Base-by-base conservation (phyloP, 176 grass and related monocot genomes). In the Paspalum vaginatum region DNA sequence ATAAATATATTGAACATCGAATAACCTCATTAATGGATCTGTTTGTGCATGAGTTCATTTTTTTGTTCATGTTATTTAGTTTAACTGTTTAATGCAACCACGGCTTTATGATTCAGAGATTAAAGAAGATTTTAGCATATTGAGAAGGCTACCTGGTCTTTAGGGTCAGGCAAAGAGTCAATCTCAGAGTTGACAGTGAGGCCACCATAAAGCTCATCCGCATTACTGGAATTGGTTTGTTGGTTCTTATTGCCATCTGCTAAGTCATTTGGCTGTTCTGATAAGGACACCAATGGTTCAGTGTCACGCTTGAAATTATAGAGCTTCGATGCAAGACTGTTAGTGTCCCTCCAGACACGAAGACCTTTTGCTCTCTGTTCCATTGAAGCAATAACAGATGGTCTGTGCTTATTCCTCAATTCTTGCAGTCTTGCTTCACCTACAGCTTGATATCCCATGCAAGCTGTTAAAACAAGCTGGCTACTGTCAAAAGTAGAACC, bases 401-500 rank as follows among this genome's bases (percentile, higher is more conserved):
- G 88, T 21, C 97, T 85, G 86, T 99, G 97, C 83, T 89, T 99
- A 74, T 87, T 82, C 80, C 93, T 88, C 67, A 99, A 68, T n/a
- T 99, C 90, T 70, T 88, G 88, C 59, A 99, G 79, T 77, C 81
- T 89, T 74, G 70, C 40, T 85, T 99, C 97, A 72, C 87, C 84
- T 73, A 99, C 88, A 84, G 74, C 49, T 86, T 96, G 97, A 86
- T 95, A 95, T 78, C 97, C 96, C 91, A 99, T 91, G 82, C 90
- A 99, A 59, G 97, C 97, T 49, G 97, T 96, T 84, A 99, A 88
- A 74, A 99, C 93, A 81, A 99, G 97, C 83, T 99, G 97, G 63
- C 97, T 99, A 64, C 92, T 93, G 77, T 99, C 96, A 76, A 99
- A 99, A 81, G 97, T 95, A 14, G 97, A 99, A 66, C 93, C 93